Evolutionary conservation across 805 yeast species (phyloP), one percentile per base, ranked within the genome.

Genomic region (Candida wancherniae): DNA sequence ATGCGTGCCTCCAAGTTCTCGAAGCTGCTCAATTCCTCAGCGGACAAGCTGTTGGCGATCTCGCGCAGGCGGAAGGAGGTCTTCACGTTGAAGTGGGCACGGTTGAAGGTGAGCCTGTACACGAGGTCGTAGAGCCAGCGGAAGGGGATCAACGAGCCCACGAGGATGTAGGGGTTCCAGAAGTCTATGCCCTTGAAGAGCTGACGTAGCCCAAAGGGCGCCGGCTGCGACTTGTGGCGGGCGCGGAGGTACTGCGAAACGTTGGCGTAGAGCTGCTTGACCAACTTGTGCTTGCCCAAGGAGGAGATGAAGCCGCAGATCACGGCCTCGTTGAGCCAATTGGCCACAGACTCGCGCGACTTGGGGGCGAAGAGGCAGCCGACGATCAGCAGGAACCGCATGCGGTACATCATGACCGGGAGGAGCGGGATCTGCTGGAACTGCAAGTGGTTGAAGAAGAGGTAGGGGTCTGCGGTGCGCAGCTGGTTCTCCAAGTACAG

Each of bases 401-500:
- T 56, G 19, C 64, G 42, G 42, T 58, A 63, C 34, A 65, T 32
- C 20, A 62, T 50, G 10, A 63, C 44, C 4, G 71, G 71, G n/a
- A 65, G 49, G 8, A 55, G 37, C 3, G 69, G 63, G 10, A 65
- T 50, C 18, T 63, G 47, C 12, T 63, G 52, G 36, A 63, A 54
- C 34, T 61, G 61, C 28, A 58, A 42, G 6, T 64, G 67, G 40
- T 57, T 65, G 4, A 60, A 14, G 15, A 29, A 14, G 9, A 19
- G 15, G 12, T 19, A 19, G n/a, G 32, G 23, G 5, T 15, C 24
- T 11, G n/a, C 9, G 4, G 18, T 17, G 9, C 7, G 11, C 13
- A 23, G 7, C n/a, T 11, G 4, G n/a, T 21, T 21, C 7, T 19
- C n/a, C 5, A 26, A 9, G 24, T 22, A 31, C 11, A 28, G 13